These are phyloP conservation scores for Rosa rugosa DNA, from an alignment of 306 rosid genomes.

Conservation along the genomic window DNA sequence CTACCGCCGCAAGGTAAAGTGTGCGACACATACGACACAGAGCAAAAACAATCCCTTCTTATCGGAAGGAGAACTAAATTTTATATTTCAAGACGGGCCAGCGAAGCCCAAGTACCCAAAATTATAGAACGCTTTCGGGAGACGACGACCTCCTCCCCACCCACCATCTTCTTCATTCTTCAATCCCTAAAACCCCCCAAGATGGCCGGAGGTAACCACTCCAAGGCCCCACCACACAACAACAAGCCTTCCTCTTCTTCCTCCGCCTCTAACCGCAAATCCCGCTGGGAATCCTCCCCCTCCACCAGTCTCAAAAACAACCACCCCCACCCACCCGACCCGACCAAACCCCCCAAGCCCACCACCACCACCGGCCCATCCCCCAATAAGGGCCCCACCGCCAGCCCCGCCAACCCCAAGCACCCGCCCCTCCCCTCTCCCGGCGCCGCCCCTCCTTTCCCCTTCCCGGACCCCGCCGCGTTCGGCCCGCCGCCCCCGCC, in stretches of 20 bases:
- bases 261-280: constrained; percentile 58
- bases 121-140: too few species aligned
- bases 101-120: too few species aligned
- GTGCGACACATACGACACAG: too few species aligned
- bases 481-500: constrained; percentile 85
- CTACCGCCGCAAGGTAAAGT: too few species aligned
- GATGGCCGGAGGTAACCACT: constrained; percentile 81
- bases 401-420: constrained; percentile 15
- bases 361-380: constrained; percentile 27
- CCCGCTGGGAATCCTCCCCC: constrained; percentile 75
- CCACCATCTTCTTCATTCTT: too few species aligned
- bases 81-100: too few species aligned
- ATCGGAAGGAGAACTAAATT: too few species aligned
- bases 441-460: constrained; percentile 25
- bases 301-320: background rate
- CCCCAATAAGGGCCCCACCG: constrained; percentile 38
- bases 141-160: too few species aligned
- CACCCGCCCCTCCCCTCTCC: constrained; percentile 35
- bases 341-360: constrained; percentile 38
- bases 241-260: constrained; percentile 42
- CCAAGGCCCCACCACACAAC: constrained; percentile 34
- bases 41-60: too few species aligned
- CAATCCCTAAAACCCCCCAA: background rate
- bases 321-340: constrained; percentile 37
- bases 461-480: constrained; percentile 52